Percentiles rank a stretch among this genome's conserved stretches.
Evolutionary conservation across 1,139 yeast species (phyloP).

Genomic region (Blastobotrys aristatus): DNA sequence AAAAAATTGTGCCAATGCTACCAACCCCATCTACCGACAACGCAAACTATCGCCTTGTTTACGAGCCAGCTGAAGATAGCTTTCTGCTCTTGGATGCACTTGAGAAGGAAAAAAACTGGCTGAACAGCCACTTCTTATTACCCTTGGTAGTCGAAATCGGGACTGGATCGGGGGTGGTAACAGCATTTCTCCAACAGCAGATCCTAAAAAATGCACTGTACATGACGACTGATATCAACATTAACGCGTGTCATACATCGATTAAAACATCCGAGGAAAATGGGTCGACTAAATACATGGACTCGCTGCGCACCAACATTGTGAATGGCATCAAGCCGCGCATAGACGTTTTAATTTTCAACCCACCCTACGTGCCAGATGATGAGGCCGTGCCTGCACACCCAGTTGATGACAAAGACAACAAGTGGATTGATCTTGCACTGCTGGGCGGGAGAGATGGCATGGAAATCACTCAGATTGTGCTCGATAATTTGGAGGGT

Average conservation of each 20-base stretch:
- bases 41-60: constrained; percentile 41
- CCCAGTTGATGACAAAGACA: constrained; percentile 38
- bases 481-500: constrained; percentile 48
- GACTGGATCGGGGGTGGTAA: constrained; percentile 83
- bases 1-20: constrained; percentile 3
- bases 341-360: constrained; percentile 67
- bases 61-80: constrained; percentile 93
- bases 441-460: constrained; percentile 86
- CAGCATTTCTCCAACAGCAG: constrained; percentile 60
- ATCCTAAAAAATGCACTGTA: constrained; percentile 45
- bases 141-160: constrained; percentile 84
- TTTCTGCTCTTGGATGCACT: constrained; percentile 74
- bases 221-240: constrained; percentile 73
- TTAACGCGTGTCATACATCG: constrained; percentile 63
- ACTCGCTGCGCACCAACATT: constrained; percentile 46
- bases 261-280: constrained; percentile 49
- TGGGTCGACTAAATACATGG: constrained; percentile 41
- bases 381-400: constrained; percentile 50
- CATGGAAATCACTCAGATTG: constrained; percentile 70
- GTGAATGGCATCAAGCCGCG: constrained; percentile 29
- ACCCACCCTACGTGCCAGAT: constrained; percentile 96
- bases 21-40: constrained; percentile 12
- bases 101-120: constrained; percentile 47
- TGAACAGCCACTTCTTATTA: constrained; percentile 11
- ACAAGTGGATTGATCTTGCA: constrained; percentile 79